Evolutionary conservation across 306 rosid genomes (phyloP).

Genomic region (Arachis hypogaea): DNA sequence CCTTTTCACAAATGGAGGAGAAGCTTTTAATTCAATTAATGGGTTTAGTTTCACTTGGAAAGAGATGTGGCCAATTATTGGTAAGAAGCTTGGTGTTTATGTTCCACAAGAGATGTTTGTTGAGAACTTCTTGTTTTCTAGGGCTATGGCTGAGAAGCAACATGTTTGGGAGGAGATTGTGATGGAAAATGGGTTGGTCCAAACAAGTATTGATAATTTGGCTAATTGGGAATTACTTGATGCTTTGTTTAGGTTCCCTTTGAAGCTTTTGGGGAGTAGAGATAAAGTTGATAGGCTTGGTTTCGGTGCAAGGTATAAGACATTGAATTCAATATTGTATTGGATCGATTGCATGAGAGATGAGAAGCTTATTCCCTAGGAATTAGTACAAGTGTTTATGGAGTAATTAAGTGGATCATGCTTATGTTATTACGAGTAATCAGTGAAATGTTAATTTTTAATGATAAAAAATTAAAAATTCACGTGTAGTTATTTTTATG

Average conservation of each 20-base stretch:
- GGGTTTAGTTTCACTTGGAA: conserved; percentile 83
- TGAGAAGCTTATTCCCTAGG: conserved; percentile 67
- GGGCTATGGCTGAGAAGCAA: conserved; percentile 66
- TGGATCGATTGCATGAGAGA: conserved; percentile 80
- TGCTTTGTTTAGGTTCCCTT: conserved; percentile 70
- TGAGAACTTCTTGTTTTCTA: conserved; percentile 59
- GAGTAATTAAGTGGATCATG: too few relatives aligned
- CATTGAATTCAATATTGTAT: conserved; percentile 71
- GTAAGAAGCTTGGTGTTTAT: conserved; percentile 57
- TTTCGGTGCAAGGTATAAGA: conserved; percentile 55
- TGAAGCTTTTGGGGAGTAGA: conserved; percentile 70
- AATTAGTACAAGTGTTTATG: too few relatives aligned
- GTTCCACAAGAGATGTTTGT: conserved; percentile 52
- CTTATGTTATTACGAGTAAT: too few relatives aligned
- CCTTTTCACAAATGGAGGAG: conserved; percentile 42
- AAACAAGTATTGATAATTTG: conserved; percentile 63
- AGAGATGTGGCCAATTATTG: conserved; percentile 76
- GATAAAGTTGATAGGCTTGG: conserved; percentile 74
- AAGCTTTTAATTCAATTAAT: conserved; percentile 72
- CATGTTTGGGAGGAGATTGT: conserved; percentile 82
- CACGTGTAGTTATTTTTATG: too few relatives aligned
- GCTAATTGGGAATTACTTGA: conserved; percentile 89
- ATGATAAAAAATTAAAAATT: too few relatives aligned
- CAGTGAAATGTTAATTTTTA: too few relatives aligned
- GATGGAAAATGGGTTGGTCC: conserved; percentile 62